Conservation (phyloP, 2,329 filamentous ascomycete genomes). For the Bretziella fagacearum region DNA sequence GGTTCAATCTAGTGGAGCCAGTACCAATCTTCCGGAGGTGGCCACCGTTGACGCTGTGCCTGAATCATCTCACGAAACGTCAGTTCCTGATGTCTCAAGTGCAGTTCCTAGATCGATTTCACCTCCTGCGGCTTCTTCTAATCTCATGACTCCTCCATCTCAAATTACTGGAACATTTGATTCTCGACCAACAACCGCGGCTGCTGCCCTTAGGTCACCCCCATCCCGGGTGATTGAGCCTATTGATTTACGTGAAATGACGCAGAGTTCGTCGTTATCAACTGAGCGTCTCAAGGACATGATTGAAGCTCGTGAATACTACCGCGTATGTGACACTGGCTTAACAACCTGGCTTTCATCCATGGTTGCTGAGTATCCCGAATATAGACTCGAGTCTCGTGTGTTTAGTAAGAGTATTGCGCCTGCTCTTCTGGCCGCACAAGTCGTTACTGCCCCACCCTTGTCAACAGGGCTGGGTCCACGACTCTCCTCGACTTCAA, state of each 20-base stretch:
- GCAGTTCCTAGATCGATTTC: neutral
- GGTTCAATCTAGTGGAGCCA: neutral
- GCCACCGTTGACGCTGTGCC: neutral
- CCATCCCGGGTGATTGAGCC: conserved; percentile 8
- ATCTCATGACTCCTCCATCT: neutral
- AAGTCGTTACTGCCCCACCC: conserved; percentile 17
- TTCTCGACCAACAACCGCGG: conserved; percentile 3
- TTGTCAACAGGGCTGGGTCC: conserved; percentile 20
- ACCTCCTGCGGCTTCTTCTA: neutral
- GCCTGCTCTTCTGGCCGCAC: conserved; percentile 12
- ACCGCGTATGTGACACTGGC: conserved; percentile 1
- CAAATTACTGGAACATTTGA: conserved; percentile 5
- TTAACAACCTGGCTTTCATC: conserved; percentile 8
- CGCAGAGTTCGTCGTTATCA: neutral
- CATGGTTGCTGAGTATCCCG: conserved; percentile 25
- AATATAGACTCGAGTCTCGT: conserved; percentile 27
- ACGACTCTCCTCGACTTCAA: neutral
- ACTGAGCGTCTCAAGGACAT: conserved; percentile 7
- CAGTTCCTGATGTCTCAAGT: neutral
- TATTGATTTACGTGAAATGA: conserved; percentile 7
- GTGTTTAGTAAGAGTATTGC: conserved; percentile 18
- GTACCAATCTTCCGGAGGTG: neutral
- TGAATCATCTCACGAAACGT: neutral
- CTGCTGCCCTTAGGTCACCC: conserved; percentile 7
- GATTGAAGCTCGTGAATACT: conserved; percentile 9